These are phyloP conservation scores for Zoysia pacifica DNA, from an alignment of 176 grass and related monocot species.

Conservation along the genomic window DNA sequence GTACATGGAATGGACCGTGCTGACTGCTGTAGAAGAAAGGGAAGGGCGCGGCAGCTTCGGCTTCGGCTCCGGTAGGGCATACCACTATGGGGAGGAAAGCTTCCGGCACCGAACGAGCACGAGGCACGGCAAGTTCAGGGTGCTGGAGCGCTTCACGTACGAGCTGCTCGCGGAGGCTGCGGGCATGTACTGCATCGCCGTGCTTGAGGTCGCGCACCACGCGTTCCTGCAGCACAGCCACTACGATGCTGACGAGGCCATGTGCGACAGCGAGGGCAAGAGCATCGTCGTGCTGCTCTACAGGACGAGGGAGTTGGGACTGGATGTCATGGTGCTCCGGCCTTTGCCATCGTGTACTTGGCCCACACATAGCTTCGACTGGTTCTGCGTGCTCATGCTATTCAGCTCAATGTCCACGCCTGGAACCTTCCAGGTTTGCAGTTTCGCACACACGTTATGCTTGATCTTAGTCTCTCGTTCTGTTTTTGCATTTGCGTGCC, in stretches of 20 bases:
- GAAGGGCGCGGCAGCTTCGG: no score
- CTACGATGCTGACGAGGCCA: constrained; percentile 65
- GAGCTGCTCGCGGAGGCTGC: constrained; percentile 50
- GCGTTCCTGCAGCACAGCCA: constrained; percentile 81
- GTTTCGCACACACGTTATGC: no score
- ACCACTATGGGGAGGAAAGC: constrained; percentile 68
- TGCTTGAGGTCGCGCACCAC: constrained; percentile 58
- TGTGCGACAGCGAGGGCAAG: constrained; percentile 63
- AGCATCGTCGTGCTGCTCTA: constrained; percentile 50
- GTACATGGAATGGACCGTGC: no score
- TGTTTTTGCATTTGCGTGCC: background rate
- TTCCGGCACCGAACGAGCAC: constrained; percentile 45
- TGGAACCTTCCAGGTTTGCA: constrained; percentile 54
- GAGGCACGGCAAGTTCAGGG: constrained; percentile 49
- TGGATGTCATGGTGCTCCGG: constrained; percentile 62
- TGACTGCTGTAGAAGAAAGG: no score
- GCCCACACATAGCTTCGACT: constrained; percentile 56
- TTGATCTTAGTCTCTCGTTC: background rate
- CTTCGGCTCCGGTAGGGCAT: constrained; percentile 23
- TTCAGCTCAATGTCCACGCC: constrained; percentile 53
- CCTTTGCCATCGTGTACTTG: constrained; percentile 60
- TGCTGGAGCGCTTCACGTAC: constrained; percentile 56
- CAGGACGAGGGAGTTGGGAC: constrained; percentile 36
- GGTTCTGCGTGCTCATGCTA: constrained; percentile 64
- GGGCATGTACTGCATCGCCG: constrained; percentile 54